Evolutionary conservation across 805 yeast species (phyloP), one percentile per base, ranked within the genome.

Genomic region (Candida sonorensis): DNA sequence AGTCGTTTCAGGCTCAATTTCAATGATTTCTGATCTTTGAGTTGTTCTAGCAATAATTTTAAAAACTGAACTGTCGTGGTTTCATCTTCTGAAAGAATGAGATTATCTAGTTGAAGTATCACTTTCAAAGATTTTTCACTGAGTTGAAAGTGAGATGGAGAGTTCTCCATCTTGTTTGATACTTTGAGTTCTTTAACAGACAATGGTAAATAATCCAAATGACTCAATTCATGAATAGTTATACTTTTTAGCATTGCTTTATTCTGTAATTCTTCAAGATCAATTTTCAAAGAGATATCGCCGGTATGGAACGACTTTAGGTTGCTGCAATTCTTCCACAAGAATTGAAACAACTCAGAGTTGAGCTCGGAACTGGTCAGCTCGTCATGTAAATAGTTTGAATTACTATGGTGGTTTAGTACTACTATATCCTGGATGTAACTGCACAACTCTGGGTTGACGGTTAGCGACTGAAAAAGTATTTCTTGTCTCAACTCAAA

Each of bases 401-500:
- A 44, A 18, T 15, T 13, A 17, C 27, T 25, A 5, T 31, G 34
- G 7, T 26, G 22, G 4, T 48, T 61, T 14, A 55, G 53, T 1
- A 72, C 50, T 0, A 46, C 46, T 3, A 72, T 43, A 18, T 59
- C 51, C 25, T 59, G 48, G 3, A 72, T 51, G 24, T 47, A 44
- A 4, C 33, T 11, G 14, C 58, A 53, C 14, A 70, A 50, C 4
- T 51, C 50, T 3, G 59, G 39, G 33, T 68, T 65, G 27, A 61
- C 38, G 4, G 30, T 34, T 17, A 69, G 41, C 1, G 67, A 53
- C 14, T 61, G 61, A 10, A 60, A 29, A 25, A 77, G 48, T 3
- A 66, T 52, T 23, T 58, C 59, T 29, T 75, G 55, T 38, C 69
- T 60, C 15, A 61, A 49, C 17, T 52, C 42, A 9, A 61, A 48